A percentile compares a stretch with the other conserved stretches of the same genome.
phyloP scores from a whole-genome alignment of 805 yeast genomes.

The Vanderwaltozyma verrucispora region DNA sequence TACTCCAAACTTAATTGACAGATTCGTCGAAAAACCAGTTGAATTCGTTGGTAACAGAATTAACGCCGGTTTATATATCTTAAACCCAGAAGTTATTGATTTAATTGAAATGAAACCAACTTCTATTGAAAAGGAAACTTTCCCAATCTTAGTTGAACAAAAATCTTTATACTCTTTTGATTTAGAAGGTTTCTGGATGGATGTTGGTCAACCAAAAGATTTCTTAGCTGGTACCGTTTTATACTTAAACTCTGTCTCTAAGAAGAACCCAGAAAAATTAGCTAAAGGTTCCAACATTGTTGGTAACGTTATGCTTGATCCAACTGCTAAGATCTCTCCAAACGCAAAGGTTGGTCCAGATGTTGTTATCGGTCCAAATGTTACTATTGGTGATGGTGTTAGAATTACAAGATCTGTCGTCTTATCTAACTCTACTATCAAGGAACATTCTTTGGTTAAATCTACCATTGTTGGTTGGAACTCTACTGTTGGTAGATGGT shows the following conservation, averaged over 20 bases:
- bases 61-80: slow-evolving; percentile 96
- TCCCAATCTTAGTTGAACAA: slow-evolving; percentile 89
- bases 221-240: slow-evolving; percentile 92
- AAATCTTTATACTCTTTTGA: slow-evolving; percentile 89
- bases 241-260: slow-evolving; percentile 77
- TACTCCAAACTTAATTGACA: slow-evolving; percentile 89
- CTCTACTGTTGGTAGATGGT: slow-evolving; percentile 97
- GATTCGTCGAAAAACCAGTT: slow-evolving; percentile 98
- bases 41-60: slow-evolving; percentile 99
- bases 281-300: slow-evolving; percentile 63
- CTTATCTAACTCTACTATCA: slow-evolving; percentile 80
- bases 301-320: slow-evolving; percentile 89
- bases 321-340: slow-evolving; percentile 87
- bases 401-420: slow-evolving; percentile 94
- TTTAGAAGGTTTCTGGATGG: slow-evolving; percentile 99
- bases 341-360: slow-evolving; percentile 96
- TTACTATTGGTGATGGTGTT: slow-evolving; percentile 94
- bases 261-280: slow-evolving; percentile 64
- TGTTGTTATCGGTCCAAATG: slow-evolving; percentile 96
- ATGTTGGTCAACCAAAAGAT: slow-evolving; percentile 99
- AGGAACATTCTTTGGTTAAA: slow-evolving; percentile 97
- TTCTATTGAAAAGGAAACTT: slow-evolving; percentile 98
- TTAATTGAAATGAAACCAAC: slow-evolving; percentile 97
- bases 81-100: slow-evolving; percentile 96
- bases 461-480: slow-evolving; percentile 99